A percentile compares a stretch with the other conserved stretches of the same genome.
Evolutionary conservation across 73 alveolate species (phyloP).

Genomic region (Blepharisma japonicum): DNA sequence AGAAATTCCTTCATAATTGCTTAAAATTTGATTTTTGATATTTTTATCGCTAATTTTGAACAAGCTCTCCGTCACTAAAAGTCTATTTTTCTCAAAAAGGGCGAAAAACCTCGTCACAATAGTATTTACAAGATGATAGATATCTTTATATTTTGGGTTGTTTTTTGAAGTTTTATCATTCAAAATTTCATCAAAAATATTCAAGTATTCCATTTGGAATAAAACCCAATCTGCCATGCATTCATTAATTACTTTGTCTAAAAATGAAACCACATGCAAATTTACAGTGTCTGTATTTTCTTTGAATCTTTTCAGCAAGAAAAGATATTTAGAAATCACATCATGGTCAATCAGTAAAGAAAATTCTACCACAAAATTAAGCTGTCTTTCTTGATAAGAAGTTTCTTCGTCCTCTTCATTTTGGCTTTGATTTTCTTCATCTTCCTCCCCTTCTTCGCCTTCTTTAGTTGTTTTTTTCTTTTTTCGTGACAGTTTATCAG

Average conservation of each 20-base stretch:
- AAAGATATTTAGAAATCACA: conserved; percentile 36
- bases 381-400: conserved; percentile 36
- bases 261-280: conserved; percentile 32
- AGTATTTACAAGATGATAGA: conserved; percentile 37
- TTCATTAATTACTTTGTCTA: conserved; percentile 54
- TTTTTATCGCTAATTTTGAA: conserved; percentile 57
- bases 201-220: conserved; percentile 61
- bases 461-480: conserved; percentile 32
- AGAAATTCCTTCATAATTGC: conserved; percentile 49
- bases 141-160: conserved; percentile 30
- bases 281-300: conserved; percentile 11
- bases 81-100: conserved; percentile 46
- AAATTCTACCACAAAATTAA: conserved; percentile 46
- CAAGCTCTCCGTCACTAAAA: conserved; percentile 57
- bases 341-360: conserved; percentile 47
- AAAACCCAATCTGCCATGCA: conserved; percentile 73
- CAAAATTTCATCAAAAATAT: conserved; percentile 40
- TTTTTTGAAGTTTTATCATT: conserved; percentile 35
- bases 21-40: conserved; percentile 49
- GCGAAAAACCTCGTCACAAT: conserved; percentile 56
- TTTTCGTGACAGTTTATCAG: conserved; percentile 34
- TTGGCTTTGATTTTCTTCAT: conserved; percentile 22
- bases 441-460: conserved; percentile 16
- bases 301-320: conserved; percentile 31
- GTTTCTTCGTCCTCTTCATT: conserved; percentile 27